Percentiles rank a stretch among this genome's conserved stretches.
Conservation (phyloP, 768 basidiomycete genomes). For the Steccherinum ochraceum region DNA sequence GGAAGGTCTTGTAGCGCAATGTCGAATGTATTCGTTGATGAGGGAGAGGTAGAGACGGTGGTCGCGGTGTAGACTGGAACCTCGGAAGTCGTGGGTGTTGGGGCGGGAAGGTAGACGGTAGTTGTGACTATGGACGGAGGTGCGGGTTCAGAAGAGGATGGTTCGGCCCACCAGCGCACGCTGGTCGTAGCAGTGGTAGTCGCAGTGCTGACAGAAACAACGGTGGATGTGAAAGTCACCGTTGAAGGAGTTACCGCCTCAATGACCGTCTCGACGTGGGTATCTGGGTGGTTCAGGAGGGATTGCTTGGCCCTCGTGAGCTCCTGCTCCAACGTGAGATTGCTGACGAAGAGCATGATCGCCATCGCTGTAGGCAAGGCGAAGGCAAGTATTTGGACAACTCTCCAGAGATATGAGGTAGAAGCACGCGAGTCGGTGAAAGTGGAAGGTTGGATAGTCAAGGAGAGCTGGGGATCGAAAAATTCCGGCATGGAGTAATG, state of each 20-base stretch:
- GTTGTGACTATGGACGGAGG: neutral
- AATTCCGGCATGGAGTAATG: constrained; percentile 52
- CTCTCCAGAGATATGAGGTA: neutral
- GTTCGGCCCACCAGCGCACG: neutral
- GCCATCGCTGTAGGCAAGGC: constrained; percentile 19
- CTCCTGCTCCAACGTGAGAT: constrained; percentile 6
- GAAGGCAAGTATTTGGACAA: neutral
- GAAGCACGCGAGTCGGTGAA: constrained; percentile 13
- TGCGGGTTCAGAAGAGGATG: neutral
- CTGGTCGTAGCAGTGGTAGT: constrained; percentile 10
- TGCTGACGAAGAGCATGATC: constrained; percentile 20
- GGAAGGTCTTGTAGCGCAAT: constrained; percentile 21
- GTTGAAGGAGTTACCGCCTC: neutral
- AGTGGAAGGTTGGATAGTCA: constrained; percentile 20
- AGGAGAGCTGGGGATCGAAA: constrained; percentile 49
- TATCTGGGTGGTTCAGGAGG: neutral
- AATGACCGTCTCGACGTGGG: neutral
- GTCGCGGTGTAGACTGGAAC: constrained; percentile 1
- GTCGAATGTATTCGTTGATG: neutral
- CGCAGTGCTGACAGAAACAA: constrained; percentile 9
- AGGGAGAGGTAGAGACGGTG: neutral
- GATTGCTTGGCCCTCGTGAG: neutral
- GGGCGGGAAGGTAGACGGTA: neutral
- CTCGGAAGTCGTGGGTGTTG: neutral
- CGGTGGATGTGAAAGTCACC: neutral